These are phyloP conservation scores for Epichloe scottii DNA, from an alignment of 2,329 filamentous ascomycete species.

Conservation along the genomic window DNA sequence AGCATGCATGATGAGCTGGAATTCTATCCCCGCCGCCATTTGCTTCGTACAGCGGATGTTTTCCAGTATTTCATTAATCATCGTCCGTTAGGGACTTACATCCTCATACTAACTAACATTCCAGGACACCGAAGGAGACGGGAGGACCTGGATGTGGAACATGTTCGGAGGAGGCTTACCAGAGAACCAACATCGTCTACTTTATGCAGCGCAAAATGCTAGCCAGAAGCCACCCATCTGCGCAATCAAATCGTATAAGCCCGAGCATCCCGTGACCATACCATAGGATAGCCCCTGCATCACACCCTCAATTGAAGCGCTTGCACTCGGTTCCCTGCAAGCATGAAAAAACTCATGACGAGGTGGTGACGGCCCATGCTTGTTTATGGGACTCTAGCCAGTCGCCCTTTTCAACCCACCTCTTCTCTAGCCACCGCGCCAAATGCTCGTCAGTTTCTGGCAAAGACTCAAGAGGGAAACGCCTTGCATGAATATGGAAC, in stretches of 20 bases:
- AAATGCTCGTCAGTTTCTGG: constrained; percentile 34
- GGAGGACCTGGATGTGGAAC: too few species aligned
- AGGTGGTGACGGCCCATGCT: constrained; percentile 7
- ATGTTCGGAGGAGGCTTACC: too few species aligned
- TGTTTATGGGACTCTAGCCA: constrained; percentile 28
- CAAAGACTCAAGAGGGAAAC: constrained; percentile 35
- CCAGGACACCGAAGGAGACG: too few species aligned
- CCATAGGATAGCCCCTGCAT: background rate
- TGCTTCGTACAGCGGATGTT: too few species aligned
- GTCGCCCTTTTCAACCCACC: constrained; percentile 41
- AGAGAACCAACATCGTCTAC: too few species aligned
- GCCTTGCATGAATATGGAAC: constrained; percentile 37
- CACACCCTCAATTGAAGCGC: background rate
- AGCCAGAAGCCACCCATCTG: background rate
- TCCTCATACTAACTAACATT: too few species aligned
- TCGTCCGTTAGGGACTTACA: too few species aligned
- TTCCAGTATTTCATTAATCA: too few species aligned
- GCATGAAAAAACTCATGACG: constrained; percentile 1
- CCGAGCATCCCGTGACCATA: background rate
- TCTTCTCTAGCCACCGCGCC: constrained; percentile 38
- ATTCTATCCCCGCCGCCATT: too few species aligned
- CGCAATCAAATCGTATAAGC: background rate
- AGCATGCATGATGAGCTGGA: too few species aligned
- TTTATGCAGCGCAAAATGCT: background rate
- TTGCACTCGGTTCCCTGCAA: background rate